Base-by-base conservation (phyloP, 1,139 yeast species). In the Yamadazyma buinensis region DNA sequence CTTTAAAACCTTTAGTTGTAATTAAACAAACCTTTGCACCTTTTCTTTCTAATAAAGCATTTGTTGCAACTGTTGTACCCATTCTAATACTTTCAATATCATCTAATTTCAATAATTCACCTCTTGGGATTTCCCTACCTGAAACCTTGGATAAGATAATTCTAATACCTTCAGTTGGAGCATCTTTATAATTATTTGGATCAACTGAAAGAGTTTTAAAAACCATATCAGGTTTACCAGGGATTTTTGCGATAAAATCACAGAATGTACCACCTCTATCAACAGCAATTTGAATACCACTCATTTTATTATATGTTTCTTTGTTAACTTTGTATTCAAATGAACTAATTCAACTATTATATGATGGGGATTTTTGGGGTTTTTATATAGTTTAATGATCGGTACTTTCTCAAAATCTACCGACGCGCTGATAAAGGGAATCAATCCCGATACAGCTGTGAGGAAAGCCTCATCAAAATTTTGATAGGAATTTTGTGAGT, bases 231-330 rank as follows among this genome's bases (percentile, higher is more conserved):
- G 49, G 48, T 29, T 60, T 61, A 11, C 56, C 58, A 0, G 72
- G 70, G 32, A 64, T 63, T 39, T 80, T 69, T 5, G 82, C 79
- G 21, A 74, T 67, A 55, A 88, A 77, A 53, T 87, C 96, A 6
- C 95, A 86, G 61, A 87, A 87, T 0, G 96, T 88, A 35, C 97
- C 96, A 43, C 92, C 90, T 52, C 88, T 62, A 49, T 78, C 83
- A 25, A 59, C 51, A 23, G 65, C 64, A 29, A 59, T 42, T 26
- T 36, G 37, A 17, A 38, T 36, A 15, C 38, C 39, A 14, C 29
- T 23, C 30, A 31, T 34, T 3, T 11, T 23, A n/a, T 12, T 22
- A 7, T n/a, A n/a, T n/a, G n/a, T n/a, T 22, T 10, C 23, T 22
- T 12, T 22, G 11, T 22, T 22, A 22, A 22, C n/a, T 22, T 22